Evolutionary conservation across 1,284 basidiomycete species (phyloP), one percentile per base, ranked within the genome.

Genomic region (Ceratobasidium sp.): DNA sequence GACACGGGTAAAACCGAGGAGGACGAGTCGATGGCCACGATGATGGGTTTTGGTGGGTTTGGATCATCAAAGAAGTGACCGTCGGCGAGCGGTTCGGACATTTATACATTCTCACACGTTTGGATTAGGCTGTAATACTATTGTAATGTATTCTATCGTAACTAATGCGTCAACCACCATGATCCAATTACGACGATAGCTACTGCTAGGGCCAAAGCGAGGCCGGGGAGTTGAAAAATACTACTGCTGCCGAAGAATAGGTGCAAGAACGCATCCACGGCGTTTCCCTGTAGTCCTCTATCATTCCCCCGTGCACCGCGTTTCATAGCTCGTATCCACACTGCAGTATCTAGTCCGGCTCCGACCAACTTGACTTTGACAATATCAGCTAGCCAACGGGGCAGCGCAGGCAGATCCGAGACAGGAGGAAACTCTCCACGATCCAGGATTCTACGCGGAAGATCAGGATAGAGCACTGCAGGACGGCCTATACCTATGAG

Each of bases 1-100:
- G 62, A 54, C 71, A 78, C 87, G 54, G 84, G 84, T 35, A 83
- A 87, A 74, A 60, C 62, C 38, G 87, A 85, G 69, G 78, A 84
- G 0, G 80, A 79, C 5, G 79, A 79, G 53, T 81, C 84, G 38
- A 92, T 96, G 86, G 84, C 90, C 72, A 81, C 83, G 42, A 86
- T 94, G 82, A 96, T 98, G 95, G 96, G 95, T 47, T 98, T 98
- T 78, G 89, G 86, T 49, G 92, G 93, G 2, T 98, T 98, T 76
- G 93, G 93, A 15, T 82, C 90, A 22, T 86, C 87, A 32, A 93
- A 93, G 79, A 92, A 90, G 78, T 92, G 77, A 82, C 7, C 3
- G 6, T 6, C n/a, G 22, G 45, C 20, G 10, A 7, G 45, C 45
- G 10, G 20, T 53, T 34, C 29, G 6, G 31, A 3, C n/a, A 13